Evolutionary conservation across 1,284 basidiomycete genomes (phyloP).

Genomic region (Sporisorium reilianum): DNA sequence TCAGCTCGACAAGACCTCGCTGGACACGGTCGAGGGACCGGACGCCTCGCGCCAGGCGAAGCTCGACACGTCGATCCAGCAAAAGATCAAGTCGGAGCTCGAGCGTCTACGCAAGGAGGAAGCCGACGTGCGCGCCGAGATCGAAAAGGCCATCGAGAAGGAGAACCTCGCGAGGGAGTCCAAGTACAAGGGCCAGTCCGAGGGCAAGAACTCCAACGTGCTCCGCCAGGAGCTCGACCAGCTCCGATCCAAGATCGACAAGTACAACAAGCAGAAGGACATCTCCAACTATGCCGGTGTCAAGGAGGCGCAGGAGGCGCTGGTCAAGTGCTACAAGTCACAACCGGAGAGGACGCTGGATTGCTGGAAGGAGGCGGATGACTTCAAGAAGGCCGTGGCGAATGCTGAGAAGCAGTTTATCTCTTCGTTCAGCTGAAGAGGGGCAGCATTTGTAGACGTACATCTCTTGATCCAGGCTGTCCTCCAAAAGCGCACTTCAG

Average conservation of each 20-base stretch:
- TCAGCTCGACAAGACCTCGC: conserved; percentile 48
- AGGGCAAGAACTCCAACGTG: conserved; percentile 61
- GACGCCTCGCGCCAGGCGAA: conserved; percentile 53
- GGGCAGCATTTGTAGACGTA: background rate
- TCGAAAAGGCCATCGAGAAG: conserved; percentile 64
- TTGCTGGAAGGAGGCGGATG: conserved; percentile 81
- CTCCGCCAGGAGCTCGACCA: conserved; percentile 62
- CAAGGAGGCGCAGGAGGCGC: conserved; percentile 74
- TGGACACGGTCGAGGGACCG: conserved; percentile 45
- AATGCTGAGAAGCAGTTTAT: conserved; percentile 74
- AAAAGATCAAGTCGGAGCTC: conserved; percentile 64
- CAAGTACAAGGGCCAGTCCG: conserved; percentile 52
- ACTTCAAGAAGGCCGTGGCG: conserved; percentile 79
- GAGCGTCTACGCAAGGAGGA: conserved; percentile 61
- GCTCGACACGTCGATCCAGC: conserved; percentile 61
- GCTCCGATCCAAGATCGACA: conserved; percentile 76
- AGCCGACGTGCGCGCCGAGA: conserved; percentile 59
- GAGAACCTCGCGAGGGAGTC: conserved; percentile 59
- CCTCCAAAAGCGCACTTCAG: background rate
- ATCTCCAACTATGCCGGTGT: conserved; percentile 75
- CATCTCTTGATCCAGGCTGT: background rate
- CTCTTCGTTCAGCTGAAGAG: conserved; percentile 25
- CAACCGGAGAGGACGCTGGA: conserved; percentile 77
- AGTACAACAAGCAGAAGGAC: conserved; percentile 76
- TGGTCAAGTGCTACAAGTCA: conserved; percentile 81